Percentiles rank a stretch among this genome's conserved stretches.
These are phyloP conservation scores for Ophiostoma sp. DNA, from an alignment of 2,329 filamentous ascomycete species.

Conservation along the genomic window DNA sequence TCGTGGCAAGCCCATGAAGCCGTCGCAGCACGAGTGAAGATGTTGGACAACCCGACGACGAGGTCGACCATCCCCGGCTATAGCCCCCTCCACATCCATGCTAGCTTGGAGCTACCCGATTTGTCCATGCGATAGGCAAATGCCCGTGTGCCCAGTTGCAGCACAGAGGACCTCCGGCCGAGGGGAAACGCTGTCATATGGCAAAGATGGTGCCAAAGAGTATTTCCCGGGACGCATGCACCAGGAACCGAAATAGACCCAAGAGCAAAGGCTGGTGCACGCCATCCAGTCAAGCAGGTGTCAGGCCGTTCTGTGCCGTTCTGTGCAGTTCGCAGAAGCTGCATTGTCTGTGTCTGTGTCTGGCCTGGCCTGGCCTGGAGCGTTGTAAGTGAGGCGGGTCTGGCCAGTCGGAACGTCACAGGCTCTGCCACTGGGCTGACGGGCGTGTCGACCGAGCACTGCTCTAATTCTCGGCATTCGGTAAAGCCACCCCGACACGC, in stretches of 20 bases:
- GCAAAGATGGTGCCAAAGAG: constrained; percentile 24
- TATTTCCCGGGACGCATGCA: constrained; percentile 28
- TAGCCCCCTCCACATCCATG: constrained; percentile 8
- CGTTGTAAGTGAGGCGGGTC: constrained; percentile 12
- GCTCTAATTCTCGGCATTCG: constrained; percentile 12
- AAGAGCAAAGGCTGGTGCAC: neutral
- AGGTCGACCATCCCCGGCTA: constrained; percentile 17
- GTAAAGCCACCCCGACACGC: constrained; percentile 13
- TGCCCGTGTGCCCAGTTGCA: constrained; percentile 8
- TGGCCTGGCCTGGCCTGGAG: too few species aligned
- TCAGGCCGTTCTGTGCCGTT: neutral
- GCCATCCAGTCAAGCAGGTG: neutral
- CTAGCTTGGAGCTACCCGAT: constrained; percentile 18
- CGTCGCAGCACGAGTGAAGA: too few species aligned
- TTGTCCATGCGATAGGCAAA: constrained; percentile 17
- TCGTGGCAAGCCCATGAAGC: too few species aligned
- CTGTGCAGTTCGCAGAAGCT: neutral
- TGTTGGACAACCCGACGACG: too few species aligned
- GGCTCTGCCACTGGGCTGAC: neutral
- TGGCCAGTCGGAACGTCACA: constrained; percentile 9
- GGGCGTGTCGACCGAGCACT: constrained; percentile 8
- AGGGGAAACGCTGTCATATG: constrained; percentile 27
- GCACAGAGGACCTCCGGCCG: constrained; percentile 27
- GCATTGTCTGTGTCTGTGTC: too few species aligned
- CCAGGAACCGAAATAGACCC: constrained; percentile 6